Conservation (phyloP, 208 protist genomes). For the Trypanosoma caninum region DNA sequence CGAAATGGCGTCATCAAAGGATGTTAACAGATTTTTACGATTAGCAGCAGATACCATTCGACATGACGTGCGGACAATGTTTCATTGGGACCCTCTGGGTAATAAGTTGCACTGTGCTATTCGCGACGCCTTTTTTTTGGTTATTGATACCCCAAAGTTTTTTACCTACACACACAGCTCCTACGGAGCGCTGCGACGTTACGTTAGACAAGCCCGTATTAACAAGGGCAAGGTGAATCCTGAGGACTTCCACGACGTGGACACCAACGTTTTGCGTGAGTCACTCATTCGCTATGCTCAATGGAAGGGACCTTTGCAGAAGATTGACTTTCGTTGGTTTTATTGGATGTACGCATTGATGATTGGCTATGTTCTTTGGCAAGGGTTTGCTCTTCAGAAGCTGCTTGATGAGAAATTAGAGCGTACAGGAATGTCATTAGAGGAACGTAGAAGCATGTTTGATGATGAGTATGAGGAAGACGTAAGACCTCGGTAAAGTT, state of each 20-base stretch:
- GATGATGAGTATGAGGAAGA: conserved; percentile 84
- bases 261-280: conserved; percentile 77
- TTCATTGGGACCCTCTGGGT: conserved; percentile 47
- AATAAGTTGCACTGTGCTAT: conserved; percentile 71
- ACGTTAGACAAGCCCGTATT: conserved; percentile 67
- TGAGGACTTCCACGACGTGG: conserved; percentile 76
- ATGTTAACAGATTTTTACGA: conserved; percentile 24
- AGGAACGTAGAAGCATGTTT: conserved; percentile 68
- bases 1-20: conserved; percentile 5
- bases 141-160: conserved; percentile 67
- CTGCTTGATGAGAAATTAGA: conserved; percentile 63
- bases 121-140: conserved; percentile 59
- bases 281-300: conserved; percentile 67
- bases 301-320: conserved; percentile 72
- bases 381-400: conserved; percentile 48
- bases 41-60: conserved; percentile 29
- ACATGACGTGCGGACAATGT: conserved; percentile 44
- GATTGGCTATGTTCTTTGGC: conserved; percentile 74
- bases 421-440: conserved; percentile 47
- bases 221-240: conserved; percentile 84
- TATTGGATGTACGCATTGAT: conserved; percentile 86
- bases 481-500: conserved; percentile 50
- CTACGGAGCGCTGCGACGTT: conserved; percentile 76
- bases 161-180: conserved; percentile 73
- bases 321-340: conserved; percentile 81